These are phyloP conservation scores for Nephromyces sp. DNA, from an alignment of 169 alveolate species.

Conservation along the genomic window DNA sequence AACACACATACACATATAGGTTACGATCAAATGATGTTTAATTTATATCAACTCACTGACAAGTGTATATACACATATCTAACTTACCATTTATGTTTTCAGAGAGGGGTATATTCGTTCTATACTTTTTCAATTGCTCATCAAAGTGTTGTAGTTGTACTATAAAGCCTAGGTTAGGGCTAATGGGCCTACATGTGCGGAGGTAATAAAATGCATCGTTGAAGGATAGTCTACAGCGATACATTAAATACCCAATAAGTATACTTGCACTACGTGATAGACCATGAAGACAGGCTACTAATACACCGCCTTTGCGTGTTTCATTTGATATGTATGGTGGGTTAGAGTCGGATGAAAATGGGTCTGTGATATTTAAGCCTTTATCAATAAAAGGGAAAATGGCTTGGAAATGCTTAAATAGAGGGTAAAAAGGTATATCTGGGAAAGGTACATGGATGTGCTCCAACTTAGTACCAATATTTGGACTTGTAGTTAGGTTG, in stretches of 20 bases:
- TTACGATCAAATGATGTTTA: not conserved
- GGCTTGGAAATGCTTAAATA: no score
- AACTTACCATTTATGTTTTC: no score
- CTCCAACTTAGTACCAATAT: no score
- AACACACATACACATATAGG: not conserved
- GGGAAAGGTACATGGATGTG: no score
- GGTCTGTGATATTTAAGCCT: no score
- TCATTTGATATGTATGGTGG: no score
- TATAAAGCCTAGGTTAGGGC: conserved; percentile 18
- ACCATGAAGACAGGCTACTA: conserved; percentile 17
- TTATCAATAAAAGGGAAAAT: no score
- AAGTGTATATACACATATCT: not conserved
- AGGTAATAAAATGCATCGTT: conserved; percentile 4
- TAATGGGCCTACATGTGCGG: not conserved
- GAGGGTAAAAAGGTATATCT: no score
- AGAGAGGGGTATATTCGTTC: no score
- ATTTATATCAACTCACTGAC: not conserved
- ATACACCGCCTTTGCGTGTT: no score
- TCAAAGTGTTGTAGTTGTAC: conserved; percentile 2
- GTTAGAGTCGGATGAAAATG: no score
- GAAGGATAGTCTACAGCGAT: conserved; percentile 4
- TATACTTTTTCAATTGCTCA: not conserved
- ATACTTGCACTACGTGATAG: conserved; percentile 7
- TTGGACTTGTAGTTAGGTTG: no score
- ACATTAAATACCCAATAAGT: conserved; percentile 11